Evolutionary conservation across 306 rosid species (phyloP).

Genomic region (Cicer cuneatum): DNA sequence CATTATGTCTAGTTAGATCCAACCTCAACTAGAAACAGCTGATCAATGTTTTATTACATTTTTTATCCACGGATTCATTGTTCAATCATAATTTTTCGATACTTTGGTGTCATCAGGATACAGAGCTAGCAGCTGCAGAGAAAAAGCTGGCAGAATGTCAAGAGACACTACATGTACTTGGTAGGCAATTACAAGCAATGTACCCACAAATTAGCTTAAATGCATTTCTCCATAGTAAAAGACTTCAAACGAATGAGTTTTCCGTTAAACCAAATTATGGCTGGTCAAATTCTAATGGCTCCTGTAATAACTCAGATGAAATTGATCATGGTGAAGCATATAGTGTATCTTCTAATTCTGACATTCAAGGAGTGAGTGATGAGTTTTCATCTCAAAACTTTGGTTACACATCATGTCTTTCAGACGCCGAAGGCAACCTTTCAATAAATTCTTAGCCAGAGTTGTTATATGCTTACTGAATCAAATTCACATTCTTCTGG

Average conservation of each 20-base stretch:
- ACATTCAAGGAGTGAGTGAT: slow-evolving; percentile 49
- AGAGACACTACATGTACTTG: slow-evolving; percentile 81
- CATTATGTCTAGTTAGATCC: not conserved
- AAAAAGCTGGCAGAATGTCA: slow-evolving; percentile 90
- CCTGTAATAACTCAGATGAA: slow-evolving; percentile 47
- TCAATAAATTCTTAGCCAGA: slow-evolving; percentile 52
- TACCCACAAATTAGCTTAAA: slow-evolving; percentile 67
- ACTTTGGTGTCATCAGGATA: slow-evolving; percentile 54
- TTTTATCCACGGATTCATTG: not conserved
- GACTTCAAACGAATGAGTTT: slow-evolving; percentile 62
- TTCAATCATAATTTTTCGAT: slow-evolving; percentile 1
- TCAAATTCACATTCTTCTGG: slow-evolving; percentile 56
- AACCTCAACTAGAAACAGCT: slow-evolving; percentile 5
- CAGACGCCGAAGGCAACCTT: slow-evolving; percentile 58
- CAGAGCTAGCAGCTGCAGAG: slow-evolving; percentile 81
- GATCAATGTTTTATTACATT: not conserved
- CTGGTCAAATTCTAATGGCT: slow-evolving; percentile 51
- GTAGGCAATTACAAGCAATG: slow-evolving; percentile 74
- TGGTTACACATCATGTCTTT: slow-evolving; percentile 57
- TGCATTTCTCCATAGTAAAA: slow-evolving; percentile 56
- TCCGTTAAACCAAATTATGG: slow-evolving; percentile 54
- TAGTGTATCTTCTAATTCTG: slow-evolving; percentile 48
- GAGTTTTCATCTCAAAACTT: slow-evolving; percentile 58
- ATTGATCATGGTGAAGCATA: slow-evolving; percentile 60
- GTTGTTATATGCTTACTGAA: slow-evolving; percentile 53